Percentiles rank a stretch among this genome's conserved stretches.
These are phyloP conservation scores for Trypanosoma melophagium DNA, from an alignment of 208 protist species.

Conservation along the genomic window DNA sequence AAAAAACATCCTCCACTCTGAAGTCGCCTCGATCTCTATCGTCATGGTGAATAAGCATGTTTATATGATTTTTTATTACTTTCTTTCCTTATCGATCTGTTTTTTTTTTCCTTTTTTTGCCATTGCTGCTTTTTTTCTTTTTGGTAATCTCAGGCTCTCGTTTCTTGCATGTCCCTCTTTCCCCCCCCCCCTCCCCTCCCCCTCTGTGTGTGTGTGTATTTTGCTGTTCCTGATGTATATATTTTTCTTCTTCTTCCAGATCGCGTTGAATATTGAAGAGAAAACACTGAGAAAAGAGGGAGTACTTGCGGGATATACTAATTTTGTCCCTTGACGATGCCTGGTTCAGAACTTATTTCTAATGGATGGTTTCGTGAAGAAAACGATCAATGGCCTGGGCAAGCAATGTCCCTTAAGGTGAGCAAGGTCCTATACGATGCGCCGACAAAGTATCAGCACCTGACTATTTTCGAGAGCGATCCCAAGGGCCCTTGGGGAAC, in stretches of 20 bases:
- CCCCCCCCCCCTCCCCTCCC: not conserved
- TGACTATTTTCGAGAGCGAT: conserved; percentile 87
- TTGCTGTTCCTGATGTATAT: too few species aligned
- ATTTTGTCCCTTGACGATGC: conserved; percentile 32
- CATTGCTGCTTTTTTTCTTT: conserved; percentile 15
- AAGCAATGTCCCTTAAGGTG: conserved; percentile 85
- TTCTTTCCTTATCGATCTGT: not conserved
- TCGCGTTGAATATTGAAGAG: too few species aligned
- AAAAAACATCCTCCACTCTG: conserved; percentile 13
- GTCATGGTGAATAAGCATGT: conserved; percentile 1
- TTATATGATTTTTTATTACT: not conserved
- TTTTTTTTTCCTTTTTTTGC: conserved; percentile 5
- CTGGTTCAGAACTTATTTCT: conserved; percentile 65
- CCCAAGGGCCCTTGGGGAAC: conserved; percentile 91
- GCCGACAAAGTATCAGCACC: conserved; percentile 82
- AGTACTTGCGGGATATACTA: too few species aligned
- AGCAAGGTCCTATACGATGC: conserved; percentile 86
- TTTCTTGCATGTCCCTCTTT: not conserved
- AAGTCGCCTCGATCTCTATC: conserved; percentile 15
- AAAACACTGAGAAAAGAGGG: too few species aligned
- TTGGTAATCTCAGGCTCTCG: not conserved
- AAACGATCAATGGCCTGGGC: conserved; percentile 87
- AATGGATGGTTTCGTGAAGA: conserved; percentile 92
- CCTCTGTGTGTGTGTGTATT: not conserved
- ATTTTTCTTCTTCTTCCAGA: too few species aligned